Conservation (phyloP, 139 green algal genomes). For the Yamagishiella unicocca region DNA sequence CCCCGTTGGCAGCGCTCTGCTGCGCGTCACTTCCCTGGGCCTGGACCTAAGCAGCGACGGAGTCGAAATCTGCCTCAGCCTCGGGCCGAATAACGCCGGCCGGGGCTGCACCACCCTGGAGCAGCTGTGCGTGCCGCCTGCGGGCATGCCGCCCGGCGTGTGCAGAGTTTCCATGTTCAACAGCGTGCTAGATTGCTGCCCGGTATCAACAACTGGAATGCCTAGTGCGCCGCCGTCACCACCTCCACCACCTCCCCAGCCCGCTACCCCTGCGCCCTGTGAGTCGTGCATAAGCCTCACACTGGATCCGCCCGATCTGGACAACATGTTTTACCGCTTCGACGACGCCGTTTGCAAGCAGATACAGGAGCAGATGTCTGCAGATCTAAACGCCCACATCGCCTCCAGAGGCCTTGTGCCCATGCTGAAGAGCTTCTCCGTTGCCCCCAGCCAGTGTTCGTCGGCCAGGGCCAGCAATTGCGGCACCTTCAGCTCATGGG, state of each 20-base stretch:
- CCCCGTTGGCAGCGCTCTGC: neutral
- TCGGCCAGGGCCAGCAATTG: too few species aligned
- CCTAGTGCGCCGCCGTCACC: neutral
- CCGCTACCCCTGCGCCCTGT: too few species aligned
- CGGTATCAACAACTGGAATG: neutral
- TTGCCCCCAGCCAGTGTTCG: too few species aligned
- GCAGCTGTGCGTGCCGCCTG: slow-evolving; percentile 6
- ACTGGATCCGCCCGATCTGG: too few species aligned
- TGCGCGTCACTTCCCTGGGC: slow-evolving; percentile 7
- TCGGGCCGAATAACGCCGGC: neutral
- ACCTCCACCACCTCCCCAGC: too few species aligned
- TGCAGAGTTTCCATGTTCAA: slow-evolving; percentile 1
- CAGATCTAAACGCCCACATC: too few species aligned
- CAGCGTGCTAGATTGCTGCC: slow-evolving; percentile 12
- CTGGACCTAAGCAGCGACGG: slow-evolving; percentile 7
- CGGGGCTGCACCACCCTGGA: slow-evolving; percentile 14
- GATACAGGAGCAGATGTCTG: too few species aligned
- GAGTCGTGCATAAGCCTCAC: too few species aligned
- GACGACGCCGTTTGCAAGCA: too few species aligned
- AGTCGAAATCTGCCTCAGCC: neutral
- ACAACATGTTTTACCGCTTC: too few species aligned
- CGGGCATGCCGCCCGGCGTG: neutral
- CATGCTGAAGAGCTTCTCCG: too few species aligned
- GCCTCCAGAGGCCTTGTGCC: slow-evolving; percentile 12
- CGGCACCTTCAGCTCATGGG: too few species aligned